Evolutionary conservation across 2,329 filamentous ascomycete genomes (phyloP), one percentile per base, ranked within the genome.

Genomic region (Huntiella abstrusa): DNA sequence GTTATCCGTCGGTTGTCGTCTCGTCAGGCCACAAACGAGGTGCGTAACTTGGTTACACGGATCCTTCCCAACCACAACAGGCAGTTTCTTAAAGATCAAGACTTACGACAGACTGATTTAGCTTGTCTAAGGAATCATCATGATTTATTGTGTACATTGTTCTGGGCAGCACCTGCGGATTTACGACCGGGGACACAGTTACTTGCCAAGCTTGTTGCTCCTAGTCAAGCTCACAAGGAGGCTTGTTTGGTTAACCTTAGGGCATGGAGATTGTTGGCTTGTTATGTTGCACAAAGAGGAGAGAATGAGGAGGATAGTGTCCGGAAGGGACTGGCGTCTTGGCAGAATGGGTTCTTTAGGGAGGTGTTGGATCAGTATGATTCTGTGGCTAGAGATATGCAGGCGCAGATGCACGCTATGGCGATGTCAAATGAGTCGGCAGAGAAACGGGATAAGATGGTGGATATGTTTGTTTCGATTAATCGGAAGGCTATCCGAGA

Each of bases 81-180:
- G 7, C 71, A 77, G 49, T 73, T 76, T 48, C 67, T 71, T 33
- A 80, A 77, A 53, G 76, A 81, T 54, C 67, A 76, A 49, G 65
- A 62, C 4, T 66, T 80, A 8, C 66, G 70, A 48, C 65, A 76
- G 52, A 67, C 68, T 34, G 76, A 82, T 42, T 62, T 81, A 40
- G 73, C 74, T 3, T 74, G 75, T 4, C 60, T 82, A 38, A 64
- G 76, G 48, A 82, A 82, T 50, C 77, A 82, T 50, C 77, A 81
- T 49, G 77, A 82, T 56, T 67, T 82, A 37, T 63, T 82, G 3
- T 75, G 71, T 52, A 77, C 75, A 1, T 62, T 82, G 4, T 81
- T 73, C 55, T 82, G 75, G 75, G 72, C 70, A 4, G 66, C 72
- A 1, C 75, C 76, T 6, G 55, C 64, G 1, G 66, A 69, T 2